Conservation (phyloP, 257 asterid species). For the Solanum chiquidenum region DNA sequence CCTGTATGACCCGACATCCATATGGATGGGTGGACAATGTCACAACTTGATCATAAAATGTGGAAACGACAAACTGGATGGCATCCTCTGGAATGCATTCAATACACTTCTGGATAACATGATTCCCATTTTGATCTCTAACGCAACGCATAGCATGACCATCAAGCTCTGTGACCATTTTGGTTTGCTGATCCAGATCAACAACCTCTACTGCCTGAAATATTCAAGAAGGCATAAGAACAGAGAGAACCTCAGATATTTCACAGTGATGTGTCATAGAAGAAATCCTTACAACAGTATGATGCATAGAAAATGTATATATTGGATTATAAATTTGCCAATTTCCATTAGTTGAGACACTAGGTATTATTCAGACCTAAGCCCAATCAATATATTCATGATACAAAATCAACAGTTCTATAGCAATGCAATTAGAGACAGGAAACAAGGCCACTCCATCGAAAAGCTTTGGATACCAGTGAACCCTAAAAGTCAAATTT, state of each 20-base stretch:
- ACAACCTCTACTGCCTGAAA: constrained; percentile 69
- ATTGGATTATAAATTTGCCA: background rate
- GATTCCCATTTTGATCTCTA: constrained; percentile 79
- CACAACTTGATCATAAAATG: constrained; percentile 55
- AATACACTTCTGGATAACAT: constrained; percentile 72
- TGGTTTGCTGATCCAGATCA: constrained; percentile 52
- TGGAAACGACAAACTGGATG: constrained; percentile 47
- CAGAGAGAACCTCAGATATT: background rate
- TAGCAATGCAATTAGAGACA: background rate
- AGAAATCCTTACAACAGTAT: background rate
- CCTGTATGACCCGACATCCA: constrained; percentile 89
- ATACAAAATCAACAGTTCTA: background rate
- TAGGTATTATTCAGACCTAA: background rate
- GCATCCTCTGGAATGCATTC: constrained; percentile 60
- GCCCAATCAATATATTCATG: background rate
- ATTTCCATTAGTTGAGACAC: background rate
- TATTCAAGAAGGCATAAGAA: background rate
- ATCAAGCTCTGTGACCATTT: constrained; percentile 70
- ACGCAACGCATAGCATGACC: constrained; percentile 70
- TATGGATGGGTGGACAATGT: constrained; percentile 70
- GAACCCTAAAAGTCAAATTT: background rate
- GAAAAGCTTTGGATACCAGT: background rate
- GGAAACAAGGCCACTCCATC: background rate
- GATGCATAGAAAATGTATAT: background rate
- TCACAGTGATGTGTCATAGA: background rate